Evolutionary conservation across 805 yeast species (phyloP).

Genomic region (Cyberlindnera amylophila): DNA sequence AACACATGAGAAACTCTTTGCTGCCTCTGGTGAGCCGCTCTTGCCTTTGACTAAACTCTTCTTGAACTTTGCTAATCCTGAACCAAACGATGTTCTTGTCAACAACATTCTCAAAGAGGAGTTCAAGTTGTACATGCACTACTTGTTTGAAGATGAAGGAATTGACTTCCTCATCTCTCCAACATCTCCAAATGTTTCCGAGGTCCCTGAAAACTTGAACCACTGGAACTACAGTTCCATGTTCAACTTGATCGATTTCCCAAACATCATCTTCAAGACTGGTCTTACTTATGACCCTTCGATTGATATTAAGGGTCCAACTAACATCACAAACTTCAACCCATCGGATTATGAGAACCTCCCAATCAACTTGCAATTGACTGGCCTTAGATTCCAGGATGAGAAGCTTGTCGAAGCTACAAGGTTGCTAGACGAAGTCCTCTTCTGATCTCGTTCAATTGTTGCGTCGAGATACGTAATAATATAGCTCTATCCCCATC

Average conservation of each 20-base stretch:
- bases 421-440: conserved; percentile 34
- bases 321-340: conserved; percentile 23
- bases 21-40: conserved; percentile 68
- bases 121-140: conserved; percentile 52
- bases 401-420: conserved; percentile 49
- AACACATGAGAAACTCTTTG: conserved; percentile 50
- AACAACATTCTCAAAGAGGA: conserved; percentile 56
- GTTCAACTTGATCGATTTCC: conserved; percentile 70
- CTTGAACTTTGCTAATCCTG: conserved; percentile 51
- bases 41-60: conserved; percentile 61
- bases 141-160: conserved; percentile 48
- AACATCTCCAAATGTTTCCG: conserved; percentile 66
- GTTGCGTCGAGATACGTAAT: too few relatives aligned
- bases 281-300: conserved; percentile 56
- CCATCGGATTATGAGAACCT: conserved; percentile 33
- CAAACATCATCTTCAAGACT: conserved; percentile 62
- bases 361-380: conserved; percentile 48
- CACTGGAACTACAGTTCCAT: conserved; percentile 80
- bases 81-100: conserved; percentile 55
- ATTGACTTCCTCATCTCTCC: conserved; percentile 69
- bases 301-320: conserved; percentile 44
- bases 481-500: too few relatives aligned
- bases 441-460: conserved; percentile 8
- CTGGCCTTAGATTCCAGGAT: conserved; percentile 46
- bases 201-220: conserved; percentile 55